Percentiles rank a stretch among this genome's conserved stretches.
Conservation (phyloP, 352 stramenopile genomes). For the Pythium dissotocum region DNA sequence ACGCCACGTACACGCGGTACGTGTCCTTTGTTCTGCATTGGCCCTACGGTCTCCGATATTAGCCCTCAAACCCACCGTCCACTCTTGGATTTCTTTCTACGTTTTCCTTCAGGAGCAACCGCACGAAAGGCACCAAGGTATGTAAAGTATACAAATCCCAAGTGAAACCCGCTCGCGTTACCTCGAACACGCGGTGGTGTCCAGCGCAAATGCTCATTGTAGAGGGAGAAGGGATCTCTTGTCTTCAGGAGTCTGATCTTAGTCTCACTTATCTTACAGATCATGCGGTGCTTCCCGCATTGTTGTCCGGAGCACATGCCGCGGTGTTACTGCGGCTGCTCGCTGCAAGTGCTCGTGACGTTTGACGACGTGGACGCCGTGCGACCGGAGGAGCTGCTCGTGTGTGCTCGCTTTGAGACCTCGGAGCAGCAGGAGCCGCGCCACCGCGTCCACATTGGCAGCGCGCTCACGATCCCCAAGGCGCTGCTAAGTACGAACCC, state of each 20-base stretch:
- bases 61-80: too few relatives aligned
- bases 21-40: not conserved
- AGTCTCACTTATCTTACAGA: slow-evolving; percentile 1
- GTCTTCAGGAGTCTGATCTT: too few relatives aligned
- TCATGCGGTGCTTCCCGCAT: slow-evolving; percentile 39
- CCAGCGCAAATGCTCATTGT: too few relatives aligned
- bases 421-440: slow-evolving; percentile 11
- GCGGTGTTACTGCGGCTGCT: slow-evolving; percentile 37
- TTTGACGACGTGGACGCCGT: slow-evolving; percentile 5
- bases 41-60: too few relatives aligned
- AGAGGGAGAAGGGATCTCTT: too few relatives aligned
- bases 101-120: slow-evolving; percentile 25
- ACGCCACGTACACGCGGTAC: slow-evolving; percentile 34
- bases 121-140: slow-evolving; percentile 27
- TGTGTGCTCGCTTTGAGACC: slow-evolving; percentile 21
- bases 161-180: too few relatives aligned
- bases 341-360: slow-evolving; percentile 25
- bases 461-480: slow-evolving; percentile 6
- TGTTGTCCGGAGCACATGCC: slow-evolving; percentile 34
- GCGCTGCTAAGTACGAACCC: slow-evolving; percentile 6
- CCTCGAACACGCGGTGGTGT: too few relatives aligned
- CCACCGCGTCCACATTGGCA: not conserved
- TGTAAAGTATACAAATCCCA: not conserved
- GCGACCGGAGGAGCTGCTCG: not conserved
- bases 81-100: not conserved